Conservation (phyloP, 371 early-diverging fungal species). For the Actinomortierella wolfii region DNA sequence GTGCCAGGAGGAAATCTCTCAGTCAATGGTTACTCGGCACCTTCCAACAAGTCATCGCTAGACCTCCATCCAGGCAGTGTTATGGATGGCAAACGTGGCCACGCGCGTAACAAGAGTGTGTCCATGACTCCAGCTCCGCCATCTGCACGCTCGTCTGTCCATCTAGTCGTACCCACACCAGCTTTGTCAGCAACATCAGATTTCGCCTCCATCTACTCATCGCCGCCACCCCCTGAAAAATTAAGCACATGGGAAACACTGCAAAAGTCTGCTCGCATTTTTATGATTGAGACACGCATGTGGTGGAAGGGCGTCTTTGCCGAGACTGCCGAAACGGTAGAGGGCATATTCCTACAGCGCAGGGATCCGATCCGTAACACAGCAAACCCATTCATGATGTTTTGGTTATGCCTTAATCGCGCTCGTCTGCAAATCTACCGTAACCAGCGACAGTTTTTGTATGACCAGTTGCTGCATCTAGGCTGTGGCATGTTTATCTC, state of each 20-base stretch:
- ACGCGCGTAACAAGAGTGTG: constrained; percentile 20
- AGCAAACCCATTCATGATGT: constrained; percentile 41
- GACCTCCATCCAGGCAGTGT: constrained; percentile 1
- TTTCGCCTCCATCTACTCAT: constrained; percentile 26
- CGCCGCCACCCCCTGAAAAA: constrained; percentile 29
- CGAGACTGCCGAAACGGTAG: constrained; percentile 34
- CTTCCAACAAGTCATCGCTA: constrained; percentile 13
- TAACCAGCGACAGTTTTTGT: constrained; percentile 47
- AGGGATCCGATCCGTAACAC: constrained; percentile 52
- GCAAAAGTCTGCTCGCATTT: constrained; percentile 16
- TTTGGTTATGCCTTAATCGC: constrained; percentile 47
- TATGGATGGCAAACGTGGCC: constrained; percentile 5
- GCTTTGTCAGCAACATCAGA: constrained; percentile 13
- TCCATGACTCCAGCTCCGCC: constrained; percentile 18
- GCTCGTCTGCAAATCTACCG: constrained; percentile 56
- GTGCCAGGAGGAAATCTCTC: not conserved
- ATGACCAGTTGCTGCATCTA: constrained; percentile 58
- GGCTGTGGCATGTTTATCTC: constrained; percentile 54
- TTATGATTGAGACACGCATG: constrained; percentile 33
- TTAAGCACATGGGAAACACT: constrained; percentile 18
- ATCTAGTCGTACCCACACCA: constrained; percentile 1
- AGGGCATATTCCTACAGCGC: constrained; percentile 28
- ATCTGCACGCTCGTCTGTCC: not conserved
- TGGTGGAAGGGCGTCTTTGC: constrained; percentile 35
- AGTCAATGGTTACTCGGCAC: no score